Evolutionary conservation across 1,139 yeast genomes (phyloP).

Genomic region (Saccharomycopsis crataegensis): DNA sequence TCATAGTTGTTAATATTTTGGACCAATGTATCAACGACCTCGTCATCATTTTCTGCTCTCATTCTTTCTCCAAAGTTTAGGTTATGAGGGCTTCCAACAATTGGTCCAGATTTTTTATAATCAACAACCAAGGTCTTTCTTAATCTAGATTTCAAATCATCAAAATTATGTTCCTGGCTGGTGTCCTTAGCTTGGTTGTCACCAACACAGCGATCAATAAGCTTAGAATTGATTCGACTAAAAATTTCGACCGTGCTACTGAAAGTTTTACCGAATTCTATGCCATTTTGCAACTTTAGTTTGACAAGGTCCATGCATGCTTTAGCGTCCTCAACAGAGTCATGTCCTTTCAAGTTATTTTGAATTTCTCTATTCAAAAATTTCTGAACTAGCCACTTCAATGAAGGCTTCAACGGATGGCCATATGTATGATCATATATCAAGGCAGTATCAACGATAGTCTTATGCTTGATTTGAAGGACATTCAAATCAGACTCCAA

Average conservation of each 20-base stretch:
- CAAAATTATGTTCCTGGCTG: constrained; percentile 1
- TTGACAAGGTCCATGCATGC: constrained; percentile 76
- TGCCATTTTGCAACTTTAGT: constrained; percentile 60
- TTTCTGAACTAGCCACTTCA: constrained; percentile 56
- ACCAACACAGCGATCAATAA: background rate
- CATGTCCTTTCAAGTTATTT: constrained; percentile 59
- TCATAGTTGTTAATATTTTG: constrained; percentile 31
- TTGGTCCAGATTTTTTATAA: constrained; percentile 25
- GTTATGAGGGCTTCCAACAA: background rate
- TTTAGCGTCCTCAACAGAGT: constrained; percentile 77
- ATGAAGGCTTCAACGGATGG: constrained; percentile 69
- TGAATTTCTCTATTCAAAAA: constrained; percentile 59
- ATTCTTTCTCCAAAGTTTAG: constrained; percentile 25
- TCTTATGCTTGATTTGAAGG: constrained; percentile 51
- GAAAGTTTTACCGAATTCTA: constrained; percentile 49
- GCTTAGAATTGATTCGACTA: constrained; percentile 27
- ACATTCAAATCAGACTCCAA: constrained; percentile 61
- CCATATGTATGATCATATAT: constrained; percentile 72
- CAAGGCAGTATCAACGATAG: constrained; percentile 61
- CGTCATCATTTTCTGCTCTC: constrained; percentile 52
- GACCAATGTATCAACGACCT: constrained; percentile 38
- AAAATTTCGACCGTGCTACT: constrained; percentile 33
- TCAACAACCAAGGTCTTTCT: constrained; percentile 23
- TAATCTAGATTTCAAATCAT: constrained; percentile 20
- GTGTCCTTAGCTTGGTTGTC: background rate